Conservation (phyloP, 1,139 yeast species). For the Candida labiduridarum region DNA sequence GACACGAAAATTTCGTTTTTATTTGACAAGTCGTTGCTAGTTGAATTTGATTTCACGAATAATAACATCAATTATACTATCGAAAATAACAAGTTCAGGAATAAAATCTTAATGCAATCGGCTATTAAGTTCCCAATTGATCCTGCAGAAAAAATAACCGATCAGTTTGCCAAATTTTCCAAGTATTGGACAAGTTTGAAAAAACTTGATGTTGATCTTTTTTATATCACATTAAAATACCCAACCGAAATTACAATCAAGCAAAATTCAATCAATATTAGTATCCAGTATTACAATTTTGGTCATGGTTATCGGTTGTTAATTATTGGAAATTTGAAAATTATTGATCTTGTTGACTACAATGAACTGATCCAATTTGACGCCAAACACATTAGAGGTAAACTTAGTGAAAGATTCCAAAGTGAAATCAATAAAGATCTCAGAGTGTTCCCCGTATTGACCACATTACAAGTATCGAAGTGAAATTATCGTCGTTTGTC, state of each 20-base stretch:
- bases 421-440: constrained; percentile 1
- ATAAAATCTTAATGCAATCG: constrained; percentile 13
- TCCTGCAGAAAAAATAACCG: constrained; percentile 8
- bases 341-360: constrained; percentile 5
- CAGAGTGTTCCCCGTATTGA: not conserved
- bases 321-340: constrained; percentile 1
- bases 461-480: not conserved
- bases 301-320: constrained; percentile 15
- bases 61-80: constrained; percentile 7
- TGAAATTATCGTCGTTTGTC: not conserved
- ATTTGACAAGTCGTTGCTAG: constrained; percentile 19
- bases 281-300: constrained; percentile 17
- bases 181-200: constrained; percentile 24
- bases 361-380: constrained; percentile 4
- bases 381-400: not conserved
- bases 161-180: constrained; percentile 20
- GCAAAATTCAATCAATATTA: constrained; percentile 12
- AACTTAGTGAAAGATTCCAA: not conserved
- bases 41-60: constrained; percentile 19
- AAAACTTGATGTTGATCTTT: constrained; percentile 30
- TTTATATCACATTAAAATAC: constrained; percentile 29
- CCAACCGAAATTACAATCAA: constrained; percentile 22
- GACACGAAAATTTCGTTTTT: constrained; percentile 16
- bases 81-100: constrained; percentile 11
- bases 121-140: constrained; percentile 4